Base-by-base conservation (phyloP, 2,329 filamentous ascomycete genomes). In the Talaromyces verruculosus region DNA sequence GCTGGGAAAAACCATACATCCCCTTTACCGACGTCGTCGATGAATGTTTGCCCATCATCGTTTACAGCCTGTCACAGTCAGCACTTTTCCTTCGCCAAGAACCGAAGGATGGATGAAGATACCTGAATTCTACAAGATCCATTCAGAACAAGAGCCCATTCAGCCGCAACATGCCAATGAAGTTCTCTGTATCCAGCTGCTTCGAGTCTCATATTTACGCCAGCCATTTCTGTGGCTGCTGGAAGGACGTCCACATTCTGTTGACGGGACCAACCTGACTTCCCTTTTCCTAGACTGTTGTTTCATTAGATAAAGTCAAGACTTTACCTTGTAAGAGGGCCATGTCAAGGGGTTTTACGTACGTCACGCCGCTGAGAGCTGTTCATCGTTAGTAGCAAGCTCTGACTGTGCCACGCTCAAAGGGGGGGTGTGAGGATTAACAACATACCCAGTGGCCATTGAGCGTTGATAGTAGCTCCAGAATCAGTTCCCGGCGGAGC, bases 1-100 rank as follows among this genome's bases (percentile, higher is more conserved):
- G 88, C 87, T 25, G 91, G 91, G 78, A 93, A 93, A 72, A 91
- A 93, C 90, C 90, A 93, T 6, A 93, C 77, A 72, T 93, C 91
- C 4, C 91, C 91, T 72, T 90, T 88, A 72, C 87, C 84, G 25
- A 93, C 78, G 72, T 93, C 91, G 69, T 92, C 91, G 67, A 93
- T 85, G 75, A 92, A 93, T 68, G 87, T 91, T 67, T 90, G 87
- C 10, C 91, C 91, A 68, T 93, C 88, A 43, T 76, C 74, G 11
- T 78, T 75, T 2, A 78, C 69, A 30, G 75, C 75, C 75, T 77
- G 39, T 30, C 1, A 28, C 28, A 19, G 5, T 41, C 5, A 60
- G 19, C 22, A 41, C 3, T n/a, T 45, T n/a, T 19, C 3, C 3
- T 5, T 37, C 17, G 25, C 3, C 1, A 35, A 6, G 22, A 19